A percentile compares a stretch with the other conserved stretches of the same genome.
phyloP scores from a whole-genome alignment of 2,329 filamentous ascomycete species.

The Pyrenochaeta sp. region DNA sequence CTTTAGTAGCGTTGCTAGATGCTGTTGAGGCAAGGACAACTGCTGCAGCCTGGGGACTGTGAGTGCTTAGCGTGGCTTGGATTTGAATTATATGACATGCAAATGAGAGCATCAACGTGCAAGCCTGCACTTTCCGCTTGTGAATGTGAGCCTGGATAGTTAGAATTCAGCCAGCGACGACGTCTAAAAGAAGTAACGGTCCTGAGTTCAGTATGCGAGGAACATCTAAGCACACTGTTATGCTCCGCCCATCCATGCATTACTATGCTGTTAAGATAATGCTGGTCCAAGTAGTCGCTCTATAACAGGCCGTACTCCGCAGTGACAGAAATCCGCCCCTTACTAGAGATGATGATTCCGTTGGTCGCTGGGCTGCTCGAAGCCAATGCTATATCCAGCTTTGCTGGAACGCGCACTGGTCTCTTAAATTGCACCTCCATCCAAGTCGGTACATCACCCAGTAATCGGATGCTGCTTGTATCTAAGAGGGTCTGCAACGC shows the following conservation, averaged over 20 bases:
- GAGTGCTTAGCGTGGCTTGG: not conserved
- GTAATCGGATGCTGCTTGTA: not conserved
- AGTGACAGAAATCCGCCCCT: slow-evolving; percentile 1
- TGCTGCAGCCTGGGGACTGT: not conserved
- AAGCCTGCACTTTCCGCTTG: too few relatives aligned
- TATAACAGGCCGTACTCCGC: not conserved
- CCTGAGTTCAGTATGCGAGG: too few relatives aligned
- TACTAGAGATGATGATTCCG: not conserved
- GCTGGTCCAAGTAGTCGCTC: too few relatives aligned
- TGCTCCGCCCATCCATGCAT: too few relatives aligned
- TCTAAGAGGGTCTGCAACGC: not conserved
- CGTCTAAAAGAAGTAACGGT: too few relatives aligned
- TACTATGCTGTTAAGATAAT: too few relatives aligned
- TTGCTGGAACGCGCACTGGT: slow-evolving; percentile 6
- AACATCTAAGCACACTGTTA: too few relatives aligned
- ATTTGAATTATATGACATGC: not conserved
- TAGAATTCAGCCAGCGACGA: too few relatives aligned
- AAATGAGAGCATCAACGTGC: too few relatives aligned
- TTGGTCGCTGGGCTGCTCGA: not conserved
- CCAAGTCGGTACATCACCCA: not conserved
- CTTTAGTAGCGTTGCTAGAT: slow-evolving; percentile 7
- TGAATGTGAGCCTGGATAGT: too few relatives aligned
- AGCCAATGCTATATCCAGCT: slow-evolving; percentile 1
- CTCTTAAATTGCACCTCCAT: slow-evolving; percentile 12
- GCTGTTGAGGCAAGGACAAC: slow-evolving; percentile 5